Conservation (phyloP, 768 basidiomycete genomes). For the Pulveroboletus frians region DNA sequence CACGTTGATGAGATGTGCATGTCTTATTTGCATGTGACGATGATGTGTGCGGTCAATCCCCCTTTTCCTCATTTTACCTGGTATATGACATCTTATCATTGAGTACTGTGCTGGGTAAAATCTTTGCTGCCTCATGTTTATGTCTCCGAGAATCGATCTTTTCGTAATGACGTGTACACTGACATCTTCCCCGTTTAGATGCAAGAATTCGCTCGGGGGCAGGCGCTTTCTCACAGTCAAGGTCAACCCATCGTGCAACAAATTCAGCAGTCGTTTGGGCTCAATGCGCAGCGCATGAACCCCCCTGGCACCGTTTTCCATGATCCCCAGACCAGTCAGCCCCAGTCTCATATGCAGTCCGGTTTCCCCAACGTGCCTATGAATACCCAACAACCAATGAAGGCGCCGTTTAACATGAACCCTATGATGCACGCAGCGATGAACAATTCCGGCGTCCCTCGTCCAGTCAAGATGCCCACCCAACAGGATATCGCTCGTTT, state of each 20-base stretch:
- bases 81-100: constrained; percentile 15
- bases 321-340: constrained; percentile 29
- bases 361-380: constrained; percentile 38
- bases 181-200: constrained; percentile 34
- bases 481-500: constrained; percentile 38
- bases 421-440: constrained; percentile 37
- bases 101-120: background rate
- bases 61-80: constrained; percentile 7
- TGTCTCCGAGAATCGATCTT: constrained; percentile 3
- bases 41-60: constrained; percentile 17
- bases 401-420: constrained; percentile 27
- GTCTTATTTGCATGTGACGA: constrained; percentile 10
- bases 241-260: constrained; percentile 35
- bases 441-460: constrained; percentile 23
- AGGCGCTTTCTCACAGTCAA: constrained; percentile 38
- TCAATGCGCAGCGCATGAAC: constrained; percentile 34
- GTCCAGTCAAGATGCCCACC: constrained; percentile 41
- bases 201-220: constrained; percentile 41
- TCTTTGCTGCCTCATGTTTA: constrained; percentile 1
- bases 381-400: constrained; percentile 34
- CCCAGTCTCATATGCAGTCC: constrained; percentile 30
- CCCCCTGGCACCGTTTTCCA: constrained; percentile 34
- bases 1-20: constrained; percentile 11
- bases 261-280: constrained; percentile 42
- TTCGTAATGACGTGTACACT: constrained; percentile 18